Base-by-base conservation (phyloP, 495 filamentous ascomycete species). In the Podospora fimiseda region DNA sequence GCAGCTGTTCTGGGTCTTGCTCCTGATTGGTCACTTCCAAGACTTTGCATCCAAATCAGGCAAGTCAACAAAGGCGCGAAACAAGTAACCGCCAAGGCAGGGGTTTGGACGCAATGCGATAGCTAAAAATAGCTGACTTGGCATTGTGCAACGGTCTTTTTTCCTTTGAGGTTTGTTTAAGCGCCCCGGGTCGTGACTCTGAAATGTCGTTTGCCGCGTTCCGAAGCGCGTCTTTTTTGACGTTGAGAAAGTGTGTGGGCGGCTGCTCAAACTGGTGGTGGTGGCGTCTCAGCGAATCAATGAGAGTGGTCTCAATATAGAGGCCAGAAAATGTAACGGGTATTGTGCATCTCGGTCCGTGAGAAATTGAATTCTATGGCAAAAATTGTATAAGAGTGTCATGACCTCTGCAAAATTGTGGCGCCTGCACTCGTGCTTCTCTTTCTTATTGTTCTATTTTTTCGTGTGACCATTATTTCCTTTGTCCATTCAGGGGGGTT, bases 401-500 rank as follows among this genome's bases (percentile, higher is more conserved):
- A n/a, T n/a, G n/a, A n/a, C n/a, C n/a, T n/a, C n/a, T n/a, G n/a
- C n/a, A n/a, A n/a, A n/a, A n/a, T n/a, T n/a, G n/a, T n/a, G n/a
- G n/a, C n/a, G n/a, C n/a, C n/a, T n/a, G n/a, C n/a, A n/a, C n/a
- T n/a, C n/a, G n/a, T n/a, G n/a, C n/a, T n/a, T n/a, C n/a, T n/a
- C n/a, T 23, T 22, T 46, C 43, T 24, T 22, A 16, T 16, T 33
- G 2, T 8, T 49, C 19, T 11, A 18, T 19, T 49, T 16, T 14
- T 33, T 9, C 23, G 4, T n/a, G 43, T 52, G 15, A 30, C 27
- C 42, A 13, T 20, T 24, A 19, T 42, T 52, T 43, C 45, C 41
- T 30, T 50, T 39, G 22, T 56, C 45, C 14, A 22, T 45, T 50
- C 37, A n/a, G n/a, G n/a, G 27, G 27, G 27, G 11, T 33, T 19